phyloP scores from a whole-genome alignment of 2,329 filamentous ascomycete species.

The Cladosporium sphaerospermum region DNA sequence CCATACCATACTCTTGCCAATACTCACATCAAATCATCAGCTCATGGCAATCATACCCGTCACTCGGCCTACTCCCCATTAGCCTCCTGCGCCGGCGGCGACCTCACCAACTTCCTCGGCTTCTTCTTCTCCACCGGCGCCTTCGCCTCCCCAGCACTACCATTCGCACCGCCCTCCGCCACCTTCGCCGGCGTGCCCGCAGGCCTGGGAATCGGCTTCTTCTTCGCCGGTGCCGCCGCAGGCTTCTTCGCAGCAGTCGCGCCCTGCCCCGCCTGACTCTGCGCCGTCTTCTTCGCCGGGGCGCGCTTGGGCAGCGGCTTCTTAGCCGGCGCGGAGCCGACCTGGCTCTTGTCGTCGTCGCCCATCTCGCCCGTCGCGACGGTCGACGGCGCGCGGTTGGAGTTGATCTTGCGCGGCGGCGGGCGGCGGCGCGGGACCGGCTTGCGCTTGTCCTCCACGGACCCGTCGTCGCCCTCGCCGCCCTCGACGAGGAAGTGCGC shows the following conservation, averaged over 20 bases:
- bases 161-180: constrained; percentile 11
- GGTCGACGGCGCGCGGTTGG: constrained; percentile 13
- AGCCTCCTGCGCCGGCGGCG: constrained; percentile 8
- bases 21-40: neutral
- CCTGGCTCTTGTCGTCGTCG: constrained; percentile 12
- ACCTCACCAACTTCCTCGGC: constrained; percentile 22
- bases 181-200: constrained; percentile 9
- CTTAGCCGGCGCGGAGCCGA: constrained; percentile 11
- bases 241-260: constrained; percentile 16
- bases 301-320: constrained; percentile 11
- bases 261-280: constrained; percentile 3
- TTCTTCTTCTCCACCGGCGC: constrained; percentile 27
- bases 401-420: constrained; percentile 17
- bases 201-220: constrained; percentile 18
- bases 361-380: constrained; percentile 14
- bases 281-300: constrained; percentile 3
- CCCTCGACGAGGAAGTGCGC: constrained; percentile 38
- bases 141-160: constrained; percentile 15
- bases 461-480: constrained; percentile 23
- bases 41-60: neutral
- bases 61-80: neutral
- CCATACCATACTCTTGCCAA: neutral
- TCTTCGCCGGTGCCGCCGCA: constrained; percentile 12
- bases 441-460: constrained; percentile 16
- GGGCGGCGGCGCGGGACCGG: constrained; percentile 19